Percentiles rank a stretch among this genome's conserved stretches.
Evolutionary conservation across 2,329 filamentous ascomycete genomes (phyloP).

Genomic region (Rhinocladiella mackenziei): DNA sequence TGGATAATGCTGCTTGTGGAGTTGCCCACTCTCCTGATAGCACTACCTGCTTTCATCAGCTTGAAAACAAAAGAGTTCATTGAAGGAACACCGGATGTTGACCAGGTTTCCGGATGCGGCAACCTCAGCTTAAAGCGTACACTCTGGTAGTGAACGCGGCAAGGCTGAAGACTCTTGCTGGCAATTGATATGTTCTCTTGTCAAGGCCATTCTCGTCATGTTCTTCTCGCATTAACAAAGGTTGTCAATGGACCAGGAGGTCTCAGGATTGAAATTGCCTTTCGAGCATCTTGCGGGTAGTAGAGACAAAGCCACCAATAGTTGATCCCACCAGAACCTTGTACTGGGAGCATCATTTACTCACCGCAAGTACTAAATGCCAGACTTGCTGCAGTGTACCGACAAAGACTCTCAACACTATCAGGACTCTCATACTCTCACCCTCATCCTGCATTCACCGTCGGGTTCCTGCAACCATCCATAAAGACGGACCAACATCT

Average conservation of each 20-base stretch:
- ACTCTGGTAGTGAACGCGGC: conserved; percentile 12
- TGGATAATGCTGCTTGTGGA: conserved; percentile 5
- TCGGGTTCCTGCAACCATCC: conserved; percentile 25
- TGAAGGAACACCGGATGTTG: conserved; percentile 12
- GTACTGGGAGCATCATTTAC: too few species aligned
- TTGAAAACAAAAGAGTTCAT: conserved; percentile 20
- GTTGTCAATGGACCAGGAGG: conserved; percentile 10
- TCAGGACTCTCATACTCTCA: conserved; percentile 2
- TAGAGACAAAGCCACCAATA: conserved; percentile 26
- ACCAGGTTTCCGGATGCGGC: conserved; percentile 21
- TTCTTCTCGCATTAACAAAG: conserved; percentile 27
- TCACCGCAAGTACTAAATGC: conserved; percentile 20
- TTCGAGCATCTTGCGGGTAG: conserved; percentile 13
- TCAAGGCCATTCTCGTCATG: conserved; percentile 18
- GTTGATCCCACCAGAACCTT: too few species aligned
- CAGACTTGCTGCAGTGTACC: conserved; percentile 19
- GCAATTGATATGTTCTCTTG: conserved; percentile 24
- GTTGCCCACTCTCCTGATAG: not conserved
- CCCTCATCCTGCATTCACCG: conserved; percentile 2
- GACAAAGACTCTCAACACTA: conserved; percentile 6
- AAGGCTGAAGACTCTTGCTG: conserved; percentile 12
- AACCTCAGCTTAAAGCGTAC: conserved; percentile 14
- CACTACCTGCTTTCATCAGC: conserved; percentile 16
- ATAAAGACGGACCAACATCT: conserved; percentile 12
- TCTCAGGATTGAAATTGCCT: conserved; percentile 22